Percentiles rank a stretch among this genome's conserved stretches.
phyloP scores from a whole-genome alignment of 768 basidiomycete species.

The Amanita inopinata region DNA sequence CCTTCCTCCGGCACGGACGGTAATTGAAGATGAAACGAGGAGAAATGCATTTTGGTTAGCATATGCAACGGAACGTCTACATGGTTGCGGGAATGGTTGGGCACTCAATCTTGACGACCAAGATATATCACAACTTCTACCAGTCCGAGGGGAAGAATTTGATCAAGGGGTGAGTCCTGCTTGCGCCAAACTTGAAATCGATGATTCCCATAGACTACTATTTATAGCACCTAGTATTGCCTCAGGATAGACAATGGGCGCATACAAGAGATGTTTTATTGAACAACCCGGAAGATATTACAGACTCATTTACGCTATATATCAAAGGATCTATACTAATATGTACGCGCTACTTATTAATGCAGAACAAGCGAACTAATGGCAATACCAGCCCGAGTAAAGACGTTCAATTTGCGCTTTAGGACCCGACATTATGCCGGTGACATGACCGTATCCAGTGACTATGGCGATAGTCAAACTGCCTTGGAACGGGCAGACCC shows the following conservation, averaged over 20 bases:
- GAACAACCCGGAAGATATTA: slow-evolving; percentile 47
- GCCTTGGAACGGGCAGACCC: slow-evolving; percentile 44
- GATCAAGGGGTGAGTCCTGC: slow-evolving; percentile 43
- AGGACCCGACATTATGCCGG: slow-evolving; percentile 50
- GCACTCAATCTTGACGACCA: slow-evolving; percentile 62
- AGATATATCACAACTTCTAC: slow-evolving; percentile 63
- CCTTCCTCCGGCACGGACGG: slow-evolving; percentile 45
- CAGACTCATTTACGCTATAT: slow-evolving; percentile 64
- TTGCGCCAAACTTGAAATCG: neutral
- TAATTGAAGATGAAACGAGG: slow-evolving; percentile 61
- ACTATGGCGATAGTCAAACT: slow-evolving; percentile 26
- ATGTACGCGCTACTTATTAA: slow-evolving; percentile 25
- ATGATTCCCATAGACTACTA: slow-evolving; percentile 7
- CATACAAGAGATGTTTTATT: slow-evolving; percentile 52
- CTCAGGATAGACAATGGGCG: slow-evolving; percentile 57
- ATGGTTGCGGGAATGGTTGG: slow-evolving; percentile 63
- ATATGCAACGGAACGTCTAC: slow-evolving; percentile 58
- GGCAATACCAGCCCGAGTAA: slow-evolving; percentile 31
- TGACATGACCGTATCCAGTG: slow-evolving; percentile 36
- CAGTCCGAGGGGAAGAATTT: slow-evolving; percentile 50
- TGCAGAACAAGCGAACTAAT: neutral
- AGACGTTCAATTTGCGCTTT: slow-evolving; percentile 61
- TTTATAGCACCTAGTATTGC: slow-evolving; percentile 34
- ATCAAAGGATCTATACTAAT: slow-evolving; percentile 61
- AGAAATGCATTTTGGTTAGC: slow-evolving; percentile 69